Evolutionary conservation across 139 green algal genomes (phyloP).

Genomic region (Asterochloris sp.): DNA sequence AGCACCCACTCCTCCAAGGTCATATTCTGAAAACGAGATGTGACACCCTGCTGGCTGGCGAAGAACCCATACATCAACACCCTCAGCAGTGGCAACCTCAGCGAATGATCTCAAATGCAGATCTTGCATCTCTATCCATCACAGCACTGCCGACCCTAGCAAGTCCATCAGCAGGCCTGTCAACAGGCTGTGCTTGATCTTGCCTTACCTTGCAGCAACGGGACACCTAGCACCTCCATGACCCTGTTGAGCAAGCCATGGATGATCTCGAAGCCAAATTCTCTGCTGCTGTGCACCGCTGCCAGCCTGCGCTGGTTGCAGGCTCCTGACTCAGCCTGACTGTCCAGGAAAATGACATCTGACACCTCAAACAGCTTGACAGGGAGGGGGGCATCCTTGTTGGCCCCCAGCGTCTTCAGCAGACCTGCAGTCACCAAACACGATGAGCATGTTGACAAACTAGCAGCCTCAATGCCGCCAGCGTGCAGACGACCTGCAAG

Average conservation of each 20-base stretch:
- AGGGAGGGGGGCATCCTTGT: constrained; percentile 89
- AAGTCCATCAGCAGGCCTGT: too few species aligned
- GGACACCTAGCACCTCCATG: constrained; percentile 92
- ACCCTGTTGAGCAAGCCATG: constrained; percentile 95
- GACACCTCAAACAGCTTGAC: constrained; percentile 93
- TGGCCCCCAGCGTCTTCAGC: constrained; percentile 95
- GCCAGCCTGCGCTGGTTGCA: constrained; percentile 86
- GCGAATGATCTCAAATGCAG: neutral
- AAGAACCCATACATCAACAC: neutral
- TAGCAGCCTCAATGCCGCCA: neutral
- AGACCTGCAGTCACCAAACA: constrained; percentile 51
- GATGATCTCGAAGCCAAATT: constrained; percentile 88
- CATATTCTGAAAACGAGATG: too few species aligned
- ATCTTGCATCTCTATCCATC: too few species aligned
- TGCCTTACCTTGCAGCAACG: constrained; percentile 29
- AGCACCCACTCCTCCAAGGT: too few species aligned
- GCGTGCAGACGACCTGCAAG: constrained; percentile 1
- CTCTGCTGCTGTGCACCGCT: constrained; percentile 77
- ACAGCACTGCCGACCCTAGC: too few species aligned
- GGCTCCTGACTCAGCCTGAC: constrained; percentile 67
- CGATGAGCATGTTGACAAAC: constrained; percentile 22
- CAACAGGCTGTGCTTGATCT: neutral
- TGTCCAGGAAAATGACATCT: constrained; percentile 73
- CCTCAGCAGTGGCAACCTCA: neutral
- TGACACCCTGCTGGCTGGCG: too few species aligned